These are phyloP conservation scores for Sphagnum tenellum DNA, from an alignment of 225 moss, liverwort and hornwort genomes.

Conservation along the genomic window DNA sequence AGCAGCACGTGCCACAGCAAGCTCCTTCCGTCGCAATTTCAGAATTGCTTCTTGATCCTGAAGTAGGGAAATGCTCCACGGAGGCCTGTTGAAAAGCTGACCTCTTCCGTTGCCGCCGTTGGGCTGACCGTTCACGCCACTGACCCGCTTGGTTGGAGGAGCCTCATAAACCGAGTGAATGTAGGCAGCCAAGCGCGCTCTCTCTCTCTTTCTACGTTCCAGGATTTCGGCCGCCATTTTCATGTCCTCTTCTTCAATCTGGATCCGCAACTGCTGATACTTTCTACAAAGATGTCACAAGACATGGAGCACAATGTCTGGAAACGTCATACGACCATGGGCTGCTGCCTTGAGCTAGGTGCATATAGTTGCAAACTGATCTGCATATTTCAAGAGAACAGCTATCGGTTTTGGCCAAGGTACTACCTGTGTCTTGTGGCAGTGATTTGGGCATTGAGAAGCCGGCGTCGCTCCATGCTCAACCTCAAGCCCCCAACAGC, in stretches of 20 bases:
- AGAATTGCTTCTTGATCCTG: constrained; percentile 58
- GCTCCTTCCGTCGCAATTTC: constrained; percentile 57
- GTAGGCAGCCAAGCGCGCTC: constrained; percentile 62
- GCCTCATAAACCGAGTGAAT: constrained; percentile 51
- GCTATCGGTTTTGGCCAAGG: no score
- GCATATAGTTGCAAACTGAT: no score
- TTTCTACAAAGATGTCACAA: constrained; percentile 29
- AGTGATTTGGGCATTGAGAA: constrained; percentile 72
- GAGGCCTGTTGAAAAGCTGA: constrained; percentile 37
- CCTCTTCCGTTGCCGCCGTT: constrained; percentile 18
- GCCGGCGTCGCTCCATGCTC: constrained; percentile 80
- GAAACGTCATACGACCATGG: neutral
- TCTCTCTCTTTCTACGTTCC: constrained; percentile 62
- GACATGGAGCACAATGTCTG: neutral
- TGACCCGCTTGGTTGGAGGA: constrained; percentile 22
- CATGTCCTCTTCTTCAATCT: constrained; percentile 57
- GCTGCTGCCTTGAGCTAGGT: neutral
- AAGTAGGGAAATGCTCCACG: constrained; percentile 62
- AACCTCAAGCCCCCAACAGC: constrained; percentile 44
- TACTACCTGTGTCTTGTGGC: constrained; percentile 64
- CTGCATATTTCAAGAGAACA: no score
- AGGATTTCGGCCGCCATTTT: constrained; percentile 55
- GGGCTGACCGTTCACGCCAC: constrained; percentile 17
- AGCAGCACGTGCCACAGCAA: constrained; percentile 31
- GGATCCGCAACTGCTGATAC: constrained; percentile 59